phyloP scores from a whole-genome alignment of 2,329 filamentous ascomycete genomes.

The Coccinonectria pachysandricola region DNA sequence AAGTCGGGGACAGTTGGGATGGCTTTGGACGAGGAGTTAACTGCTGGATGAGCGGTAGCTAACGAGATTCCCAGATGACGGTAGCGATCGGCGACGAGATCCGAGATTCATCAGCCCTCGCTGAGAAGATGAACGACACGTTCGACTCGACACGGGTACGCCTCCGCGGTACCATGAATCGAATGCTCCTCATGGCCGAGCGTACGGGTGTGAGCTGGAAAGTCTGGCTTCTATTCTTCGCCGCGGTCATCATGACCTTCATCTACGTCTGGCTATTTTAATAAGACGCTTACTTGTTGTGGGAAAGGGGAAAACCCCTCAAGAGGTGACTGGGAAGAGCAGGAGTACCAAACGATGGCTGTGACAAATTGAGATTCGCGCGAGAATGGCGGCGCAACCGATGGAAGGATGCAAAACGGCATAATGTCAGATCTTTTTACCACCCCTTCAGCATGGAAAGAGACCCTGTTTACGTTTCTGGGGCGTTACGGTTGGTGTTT shows the following conservation, averaged over 20 bases:
- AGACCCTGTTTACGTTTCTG: conserved; percentile 15
- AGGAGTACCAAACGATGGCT: too few species aligned
- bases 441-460: too few species aligned
- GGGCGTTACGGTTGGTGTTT: conserved; percentile 15
- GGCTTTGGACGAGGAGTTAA: too few species aligned
- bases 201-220: conserved; percentile 91
- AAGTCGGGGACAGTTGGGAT: too few species aligned
- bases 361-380: too few species aligned
- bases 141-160: conserved; percentile 79
- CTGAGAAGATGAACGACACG: conserved; percentile 90
- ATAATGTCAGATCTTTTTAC: too few species aligned
- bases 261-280: conserved; percentile 86
- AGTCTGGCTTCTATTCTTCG: conserved; percentile 85
- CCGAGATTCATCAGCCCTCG: conserved; percentile 74
- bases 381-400: too few species aligned
- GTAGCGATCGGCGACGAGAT: conserved; percentile 93
- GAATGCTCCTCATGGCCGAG: conserved; percentile 94
- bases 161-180: conserved; percentile 86
- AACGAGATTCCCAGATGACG: conserved; percentile 54
- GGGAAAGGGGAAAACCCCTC: too few species aligned
- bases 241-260: conserved; percentile 72
- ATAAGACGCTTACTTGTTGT: too few species aligned
- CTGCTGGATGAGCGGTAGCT: conserved; percentile 1
- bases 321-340: too few species aligned
- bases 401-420: too few species aligned